Conservation (phyloP, 495 filamentous ascomycete genomes). For the Hyaloscypha hepaticicola region DNA sequence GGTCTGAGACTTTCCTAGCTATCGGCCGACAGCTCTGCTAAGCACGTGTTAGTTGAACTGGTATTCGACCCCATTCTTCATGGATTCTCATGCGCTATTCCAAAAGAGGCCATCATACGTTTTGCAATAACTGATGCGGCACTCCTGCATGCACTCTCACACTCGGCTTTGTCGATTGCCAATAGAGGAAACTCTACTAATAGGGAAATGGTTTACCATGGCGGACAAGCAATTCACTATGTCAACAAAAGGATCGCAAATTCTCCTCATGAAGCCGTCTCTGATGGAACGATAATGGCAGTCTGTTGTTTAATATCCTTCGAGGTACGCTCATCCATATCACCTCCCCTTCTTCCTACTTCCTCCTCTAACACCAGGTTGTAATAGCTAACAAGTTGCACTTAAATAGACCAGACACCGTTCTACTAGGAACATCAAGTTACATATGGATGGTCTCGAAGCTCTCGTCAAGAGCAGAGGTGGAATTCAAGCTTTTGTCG, state of each 20-base stretch:
- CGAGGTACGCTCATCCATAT: background rate
- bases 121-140: background rate
- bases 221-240: background rate
- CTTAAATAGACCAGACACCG: too few relatives aligned
- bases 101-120: background rate
- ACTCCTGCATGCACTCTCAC: background rate
- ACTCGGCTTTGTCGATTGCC: background rate
- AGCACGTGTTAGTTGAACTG: background rate
- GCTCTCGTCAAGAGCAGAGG: background rate
- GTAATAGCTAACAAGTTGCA: too few relatives aligned
- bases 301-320: background rate
- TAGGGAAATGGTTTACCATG: background rate
- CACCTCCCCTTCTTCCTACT: too few relatives aligned
- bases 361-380: too few relatives aligned
- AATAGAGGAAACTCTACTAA: too few relatives aligned
- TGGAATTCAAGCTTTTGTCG: background rate
- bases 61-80: background rate
- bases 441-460: constrained; percentile 3
- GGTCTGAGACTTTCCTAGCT: too few relatives aligned
- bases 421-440: background rate
- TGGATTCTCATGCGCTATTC: background rate
- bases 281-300: background rate
- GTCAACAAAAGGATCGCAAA: background rate
- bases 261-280: background rate
- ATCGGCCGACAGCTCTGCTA: too few relatives aligned